These are phyloP conservation scores for Solanum piurae DNA, from an alignment of 257 asterid species.

Conservation along the genomic window DNA sequence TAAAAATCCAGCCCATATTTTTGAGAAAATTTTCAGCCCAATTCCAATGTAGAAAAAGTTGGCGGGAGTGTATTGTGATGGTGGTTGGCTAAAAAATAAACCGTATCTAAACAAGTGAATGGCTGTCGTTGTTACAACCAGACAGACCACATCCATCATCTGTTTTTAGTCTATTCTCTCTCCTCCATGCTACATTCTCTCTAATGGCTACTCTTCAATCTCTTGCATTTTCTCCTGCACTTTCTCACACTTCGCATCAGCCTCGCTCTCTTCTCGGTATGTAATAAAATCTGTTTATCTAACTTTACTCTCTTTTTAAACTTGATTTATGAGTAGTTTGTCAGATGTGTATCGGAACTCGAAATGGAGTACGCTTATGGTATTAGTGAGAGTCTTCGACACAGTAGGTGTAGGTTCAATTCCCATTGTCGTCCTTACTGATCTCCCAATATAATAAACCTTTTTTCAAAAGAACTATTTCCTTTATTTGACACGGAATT, in stretches of 20 bases:
- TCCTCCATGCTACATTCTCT: background rate
- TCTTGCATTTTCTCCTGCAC: constrained; percentile 40
- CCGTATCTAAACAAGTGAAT: constrained; percentile 23
- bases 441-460: background rate
- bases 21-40: background rate
- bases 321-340: background rate
- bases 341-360: background rate
- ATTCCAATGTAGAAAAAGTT: background rate
- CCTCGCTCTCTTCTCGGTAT: constrained; percentile 47
- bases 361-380: background rate
- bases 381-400: background rate
- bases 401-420: background rate
- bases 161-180: constrained; percentile 1
- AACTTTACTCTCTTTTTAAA: background rate
- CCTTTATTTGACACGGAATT: accelerated
- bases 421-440: background rate
- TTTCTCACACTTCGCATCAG: constrained; percentile 35
- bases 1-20: background rate
- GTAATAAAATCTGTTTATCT: background rate
- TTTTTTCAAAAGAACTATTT: background rate
- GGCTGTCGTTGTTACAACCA: constrained; percentile 61
- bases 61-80: background rate
- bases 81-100: background rate
- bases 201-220: constrained; percentile 64
- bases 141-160: background rate